Evolutionary conservation across 2,329 filamentous ascomycete genomes (phyloP).

Genomic region (Trichoderma gracile): DNA sequence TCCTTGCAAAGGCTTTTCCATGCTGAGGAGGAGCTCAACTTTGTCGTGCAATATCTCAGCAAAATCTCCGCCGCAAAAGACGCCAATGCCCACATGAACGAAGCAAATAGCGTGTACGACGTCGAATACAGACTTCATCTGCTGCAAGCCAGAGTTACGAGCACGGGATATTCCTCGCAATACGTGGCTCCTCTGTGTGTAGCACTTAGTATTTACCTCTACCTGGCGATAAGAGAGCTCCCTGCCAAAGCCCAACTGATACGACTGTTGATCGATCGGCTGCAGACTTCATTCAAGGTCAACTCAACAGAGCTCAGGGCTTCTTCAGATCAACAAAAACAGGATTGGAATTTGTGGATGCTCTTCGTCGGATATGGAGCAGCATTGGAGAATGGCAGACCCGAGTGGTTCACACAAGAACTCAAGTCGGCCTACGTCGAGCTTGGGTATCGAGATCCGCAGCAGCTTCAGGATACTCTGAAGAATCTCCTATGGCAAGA

Average conservation of each 20-base stretch:
- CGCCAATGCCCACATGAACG: neutral
- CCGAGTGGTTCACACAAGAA: neutral
- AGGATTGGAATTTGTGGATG: constrained; percentile 10
- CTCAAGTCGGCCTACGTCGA: neutral
- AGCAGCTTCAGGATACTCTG: neutral
- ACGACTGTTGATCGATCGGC: neutral
- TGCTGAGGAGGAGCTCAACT: neutral
- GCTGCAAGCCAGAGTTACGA: neutral
- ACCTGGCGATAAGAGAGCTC: constrained; percentile 15
- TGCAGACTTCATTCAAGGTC: neutral
- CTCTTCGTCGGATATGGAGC: constrained; percentile 18
- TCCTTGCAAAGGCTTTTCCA: neutral
- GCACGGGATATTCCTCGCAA: neutral
- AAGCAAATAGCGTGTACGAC: constrained; percentile 4
- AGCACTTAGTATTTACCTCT: constrained; percentile 14
- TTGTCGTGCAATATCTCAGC: neutral
- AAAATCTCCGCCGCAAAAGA: constrained; percentile 9
- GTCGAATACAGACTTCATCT: constrained; percentile 16
- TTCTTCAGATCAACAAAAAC: neutral
- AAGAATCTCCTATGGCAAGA: constrained; percentile 16
- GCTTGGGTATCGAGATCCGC: neutral
- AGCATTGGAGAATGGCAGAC: neutral
- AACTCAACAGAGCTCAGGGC: neutral
- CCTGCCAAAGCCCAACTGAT: constrained; percentile 3
- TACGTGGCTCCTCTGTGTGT: neutral